These are phyloP conservation scores for Gyrodon lividus DNA, from an alignment of 768 basidiomycete genomes.

Conservation along the genomic window DNA sequence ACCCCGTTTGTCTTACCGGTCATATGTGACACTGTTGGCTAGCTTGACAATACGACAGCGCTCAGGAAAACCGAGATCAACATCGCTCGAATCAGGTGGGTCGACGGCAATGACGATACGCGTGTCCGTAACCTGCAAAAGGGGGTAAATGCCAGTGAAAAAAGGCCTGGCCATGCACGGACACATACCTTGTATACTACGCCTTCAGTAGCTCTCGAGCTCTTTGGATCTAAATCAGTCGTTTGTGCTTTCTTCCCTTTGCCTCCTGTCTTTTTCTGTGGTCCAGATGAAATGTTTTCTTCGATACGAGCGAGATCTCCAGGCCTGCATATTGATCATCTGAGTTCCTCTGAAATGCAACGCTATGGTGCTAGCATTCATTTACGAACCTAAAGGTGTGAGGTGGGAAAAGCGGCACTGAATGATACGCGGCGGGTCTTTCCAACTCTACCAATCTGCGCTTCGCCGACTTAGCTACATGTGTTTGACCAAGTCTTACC, in stretches of 20 bases:
- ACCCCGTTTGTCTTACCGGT: slow-evolving; percentile 48
- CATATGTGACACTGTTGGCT: slow-evolving; percentile 90
- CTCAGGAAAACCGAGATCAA: slow-evolving; percentile 80
- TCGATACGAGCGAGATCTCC: slow-evolving; percentile 91
- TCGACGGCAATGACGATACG: slow-evolving; percentile 81
- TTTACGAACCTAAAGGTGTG: slow-evolving; percentile 72
- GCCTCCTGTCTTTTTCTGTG: slow-evolving; percentile 44
- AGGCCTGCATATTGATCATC: slow-evolving; percentile 45
- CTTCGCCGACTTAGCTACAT: slow-evolving; percentile 33
- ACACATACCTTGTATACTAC: slow-evolving; percentile 77
- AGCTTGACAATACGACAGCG: slow-evolving; percentile 83
- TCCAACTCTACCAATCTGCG: slow-evolving; percentile 83
- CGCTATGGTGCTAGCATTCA: neutral
- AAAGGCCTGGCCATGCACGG: neutral
- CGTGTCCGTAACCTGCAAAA: slow-evolving; percentile 68
- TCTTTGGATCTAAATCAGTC: slow-evolving; percentile 39
- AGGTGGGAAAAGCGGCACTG: slow-evolving; percentile 70
- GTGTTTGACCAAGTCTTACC: neutral
- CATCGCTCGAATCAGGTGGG: slow-evolving; percentile 52
- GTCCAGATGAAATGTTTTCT: slow-evolving; percentile 50
- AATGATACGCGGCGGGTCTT: slow-evolving; percentile 77
- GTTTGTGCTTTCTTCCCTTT: slow-evolving; percentile 40
- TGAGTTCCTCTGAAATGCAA: neutral
- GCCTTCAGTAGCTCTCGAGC: slow-evolving; percentile 54
- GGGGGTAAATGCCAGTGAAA: neutral